phyloP scores from a whole-genome alignment of 2,329 filamentous ascomycete species.

The Sporothrix brunneoviolacea region DNA sequence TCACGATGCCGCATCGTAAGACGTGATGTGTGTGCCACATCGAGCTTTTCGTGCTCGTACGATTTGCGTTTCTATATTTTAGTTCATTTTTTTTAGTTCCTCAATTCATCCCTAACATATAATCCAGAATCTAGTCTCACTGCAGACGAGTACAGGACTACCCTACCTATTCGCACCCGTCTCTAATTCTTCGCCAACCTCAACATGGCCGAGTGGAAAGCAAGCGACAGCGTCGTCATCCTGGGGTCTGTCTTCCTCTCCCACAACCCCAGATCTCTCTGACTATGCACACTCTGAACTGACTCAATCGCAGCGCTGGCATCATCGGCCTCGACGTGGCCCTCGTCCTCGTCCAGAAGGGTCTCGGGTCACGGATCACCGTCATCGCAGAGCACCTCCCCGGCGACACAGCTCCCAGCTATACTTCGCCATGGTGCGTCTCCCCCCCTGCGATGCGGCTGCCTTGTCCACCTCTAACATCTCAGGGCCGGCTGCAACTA shows the following conservation, averaged over 20 bases:
- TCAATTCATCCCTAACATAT: too few relatives aligned
- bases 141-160: too few relatives aligned
- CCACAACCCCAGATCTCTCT: not conserved
- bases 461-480: too few relatives aligned
- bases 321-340: constrained; percentile 35
- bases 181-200: too few relatives aligned
- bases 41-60: too few relatives aligned
- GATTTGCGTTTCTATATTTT: too few relatives aligned
- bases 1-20: too few relatives aligned
- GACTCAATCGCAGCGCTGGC: constrained; percentile 26
- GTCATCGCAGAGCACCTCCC: constrained; percentile 35
- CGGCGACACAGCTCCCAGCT: constrained; percentile 31
- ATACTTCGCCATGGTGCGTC: constrained; percentile 40
- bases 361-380: constrained; percentile 28
- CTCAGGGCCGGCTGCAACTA: constrained; percentile 41
- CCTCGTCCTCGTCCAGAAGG: constrained; percentile 29
- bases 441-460: too few relatives aligned
- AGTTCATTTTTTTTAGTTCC: too few relatives aligned
- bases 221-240: constrained; percentile 13
- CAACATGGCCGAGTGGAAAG: constrained; percentile 1
- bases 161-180: too few relatives aligned
- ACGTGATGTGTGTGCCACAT: too few relatives aligned
- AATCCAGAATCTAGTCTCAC: too few relatives aligned
- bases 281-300: not conserved
- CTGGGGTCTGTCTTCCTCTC: not conserved